These are phyloP conservation scores for Eucalyptus regnans DNA, from an alignment of 345 rosid species.

Conservation along the genomic window DNA sequence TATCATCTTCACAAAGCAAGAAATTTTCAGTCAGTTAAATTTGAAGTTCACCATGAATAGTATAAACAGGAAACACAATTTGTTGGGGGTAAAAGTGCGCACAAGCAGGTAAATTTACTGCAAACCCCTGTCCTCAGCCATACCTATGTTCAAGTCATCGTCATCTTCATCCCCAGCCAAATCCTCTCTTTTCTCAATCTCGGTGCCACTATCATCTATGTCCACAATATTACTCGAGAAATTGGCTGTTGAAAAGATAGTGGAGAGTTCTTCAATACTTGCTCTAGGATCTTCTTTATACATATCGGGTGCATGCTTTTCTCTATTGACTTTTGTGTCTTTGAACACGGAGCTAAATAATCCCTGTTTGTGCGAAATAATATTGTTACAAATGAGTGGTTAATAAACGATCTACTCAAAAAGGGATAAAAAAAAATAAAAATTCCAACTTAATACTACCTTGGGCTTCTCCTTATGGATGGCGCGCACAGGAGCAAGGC, in stretches of 20 bases:
- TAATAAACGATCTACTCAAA: background rate
- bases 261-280: conserved; percentile 49
- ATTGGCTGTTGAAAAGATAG: conserved; percentile 46
- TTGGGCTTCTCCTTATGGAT: conserved; percentile 71
- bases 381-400: background rate
- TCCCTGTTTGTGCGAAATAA: conserved; percentile 26
- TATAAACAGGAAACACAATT: background rate
- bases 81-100: background rate
- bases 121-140: background rate
- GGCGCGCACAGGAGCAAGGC: conserved; percentile 5
- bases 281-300: conserved; percentile 62
- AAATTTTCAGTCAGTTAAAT: background rate
- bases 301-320: conserved; percentile 31
- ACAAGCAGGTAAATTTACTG: background rate
- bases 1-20: conserved; percentile 47
- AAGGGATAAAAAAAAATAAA: no score
- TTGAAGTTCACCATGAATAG: background rate
- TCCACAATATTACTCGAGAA: conserved; percentile 24
- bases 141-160: conserved; percentile 60
- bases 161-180: conserved; percentile 3
- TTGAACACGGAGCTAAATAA: conserved; percentile 79
- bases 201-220: background rate
- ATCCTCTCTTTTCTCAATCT: background rate
- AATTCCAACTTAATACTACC: conserved; percentile 11
- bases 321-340: conserved; percentile 39